Conservation (phyloP, 768 basidiomycete species). For the Kwoniella dendrophila region DNA sequence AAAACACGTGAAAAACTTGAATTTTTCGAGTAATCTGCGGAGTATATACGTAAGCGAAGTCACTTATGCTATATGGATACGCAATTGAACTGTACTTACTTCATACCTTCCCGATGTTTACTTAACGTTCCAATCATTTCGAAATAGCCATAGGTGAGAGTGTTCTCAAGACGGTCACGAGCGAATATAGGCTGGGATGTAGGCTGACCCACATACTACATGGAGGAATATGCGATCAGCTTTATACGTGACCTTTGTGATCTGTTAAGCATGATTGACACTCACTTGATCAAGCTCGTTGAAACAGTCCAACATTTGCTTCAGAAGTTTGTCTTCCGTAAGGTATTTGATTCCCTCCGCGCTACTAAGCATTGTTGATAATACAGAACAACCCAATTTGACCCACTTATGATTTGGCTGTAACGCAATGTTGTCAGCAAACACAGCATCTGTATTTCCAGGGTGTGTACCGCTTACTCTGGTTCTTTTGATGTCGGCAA, state of each 20-base stretch:
- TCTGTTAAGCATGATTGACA: neutral
- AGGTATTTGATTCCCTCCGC: slow-evolving; percentile 83
- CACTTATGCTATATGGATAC: neutral
- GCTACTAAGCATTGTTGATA: slow-evolving; percentile 80
- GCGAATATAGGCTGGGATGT: slow-evolving; percentile 63
- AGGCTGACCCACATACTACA: slow-evolving; percentile 35
- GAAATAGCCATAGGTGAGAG: slow-evolving; percentile 87
- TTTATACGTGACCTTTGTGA: neutral
- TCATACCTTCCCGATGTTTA: slow-evolving; percentile 82
- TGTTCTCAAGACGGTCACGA: slow-evolving; percentile 74
- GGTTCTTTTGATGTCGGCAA: slow-evolving; percentile 75
- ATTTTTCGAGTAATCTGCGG: slow-evolving; percentile 78
- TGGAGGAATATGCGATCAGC: neutral
- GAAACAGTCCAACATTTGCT: slow-evolving; percentile 82
- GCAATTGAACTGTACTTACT: slow-evolving; percentile 61
- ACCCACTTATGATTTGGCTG: slow-evolving; percentile 85
- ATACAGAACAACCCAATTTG: slow-evolving; percentile 74
- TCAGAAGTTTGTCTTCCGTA: slow-evolving; percentile 79
- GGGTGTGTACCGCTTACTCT: slow-evolving; percentile 59
- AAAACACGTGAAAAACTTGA: slow-evolving; percentile 91
- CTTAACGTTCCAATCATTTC: slow-evolving; percentile 93
- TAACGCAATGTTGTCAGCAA: neutral
- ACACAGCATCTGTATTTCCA: too few relatives aligned
- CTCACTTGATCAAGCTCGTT: slow-evolving; percentile 88
- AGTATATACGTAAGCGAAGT: neutral